These are phyloP conservation scores for Lotus japonicus DNA, from an alignment of 306 rosid genomes.

Conservation along the genomic window DNA sequence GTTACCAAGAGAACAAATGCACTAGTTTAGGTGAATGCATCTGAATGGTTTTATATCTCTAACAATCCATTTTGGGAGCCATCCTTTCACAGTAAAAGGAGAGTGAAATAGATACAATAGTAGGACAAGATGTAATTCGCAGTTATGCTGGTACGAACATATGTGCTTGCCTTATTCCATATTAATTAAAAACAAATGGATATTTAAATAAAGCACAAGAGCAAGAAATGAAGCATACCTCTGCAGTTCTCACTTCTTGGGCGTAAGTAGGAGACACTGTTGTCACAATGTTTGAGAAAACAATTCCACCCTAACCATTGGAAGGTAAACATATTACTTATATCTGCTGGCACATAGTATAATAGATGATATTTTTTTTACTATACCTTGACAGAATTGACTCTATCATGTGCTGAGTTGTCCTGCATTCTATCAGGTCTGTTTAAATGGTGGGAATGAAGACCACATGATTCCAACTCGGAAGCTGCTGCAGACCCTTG, in stretches of 20 bases:
- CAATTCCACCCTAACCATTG: conserved; percentile 78
- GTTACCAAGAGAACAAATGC: not conserved
- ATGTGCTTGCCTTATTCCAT: not conserved
- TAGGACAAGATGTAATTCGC: not conserved
- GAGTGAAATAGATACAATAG: not conserved
- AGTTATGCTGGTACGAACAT: not conserved
- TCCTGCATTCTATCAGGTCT: conserved; percentile 96
- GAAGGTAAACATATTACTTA: conserved; percentile 18
- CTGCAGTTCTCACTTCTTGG: conserved; percentile 85
- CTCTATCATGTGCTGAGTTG: conserved; percentile 64
- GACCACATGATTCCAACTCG: conserved; percentile 79
- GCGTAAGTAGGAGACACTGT: conserved; percentile 97
- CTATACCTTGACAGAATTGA: conserved; percentile 82
- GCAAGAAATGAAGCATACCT: conserved; percentile 51
- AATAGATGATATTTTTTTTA: conserved; percentile 8
- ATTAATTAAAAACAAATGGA: not conserved
- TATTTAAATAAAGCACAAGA: conserved; percentile 21
- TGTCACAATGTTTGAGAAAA: conserved; percentile 91
- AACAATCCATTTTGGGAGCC: conserved; percentile 10
- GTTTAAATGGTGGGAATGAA: conserved; percentile 57
- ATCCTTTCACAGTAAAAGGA: not conserved
- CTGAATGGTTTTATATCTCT: not conserved
- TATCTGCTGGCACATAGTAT: not conserved
- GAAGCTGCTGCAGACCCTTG: conserved; percentile 88
- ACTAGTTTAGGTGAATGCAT: not conserved